Evolutionary conservation across 2,329 filamentous ascomycete species (phyloP).

Genomic region (Aspergillus caelatus): DNA sequence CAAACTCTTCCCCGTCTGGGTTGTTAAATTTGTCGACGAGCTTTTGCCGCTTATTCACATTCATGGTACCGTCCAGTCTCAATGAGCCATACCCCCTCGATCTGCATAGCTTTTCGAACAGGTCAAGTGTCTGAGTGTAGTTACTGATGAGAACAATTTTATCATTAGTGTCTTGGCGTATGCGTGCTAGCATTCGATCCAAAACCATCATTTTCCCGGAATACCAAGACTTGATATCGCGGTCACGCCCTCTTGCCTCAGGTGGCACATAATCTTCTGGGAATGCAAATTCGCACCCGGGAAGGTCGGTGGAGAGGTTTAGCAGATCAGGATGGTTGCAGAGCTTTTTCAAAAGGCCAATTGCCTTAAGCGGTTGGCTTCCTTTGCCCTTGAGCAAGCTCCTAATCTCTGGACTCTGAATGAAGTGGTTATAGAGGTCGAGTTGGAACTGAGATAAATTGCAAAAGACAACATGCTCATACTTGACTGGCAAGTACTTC

Average conservation of each 20-base stretch:
- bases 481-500: slow-evolving; percentile 97
- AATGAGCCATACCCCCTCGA: slow-evolving; percentile 81
- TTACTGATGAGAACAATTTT: slow-evolving; percentile 99
- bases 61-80: slow-evolving; percentile 95
- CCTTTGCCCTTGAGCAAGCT: slow-evolving; percentile 89
- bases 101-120: slow-evolving; percentile 90
- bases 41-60: slow-evolving; percentile 94
- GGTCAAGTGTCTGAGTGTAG: slow-evolving; percentile 92
- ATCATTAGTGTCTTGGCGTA: slow-evolving; percentile 94
- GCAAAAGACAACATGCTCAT: slow-evolving; percentile 99
- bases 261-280: slow-evolving; percentile 88
- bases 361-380: slow-evolving; percentile 93
- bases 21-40: slow-evolving; percentile 98
- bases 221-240: slow-evolving; percentile 93
- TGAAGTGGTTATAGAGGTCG: slow-evolving; percentile 94
- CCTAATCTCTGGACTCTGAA: slow-evolving; percentile 92
- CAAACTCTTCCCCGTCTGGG: slow-evolving; percentile 83
- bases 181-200: slow-evolving; percentile 96
- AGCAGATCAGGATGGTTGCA: slow-evolving; percentile 97
- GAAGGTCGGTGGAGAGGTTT: slow-evolving; percentile 78
- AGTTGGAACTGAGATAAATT: slow-evolving; percentile 90
- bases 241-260: slow-evolving; percentile 82
- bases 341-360: slow-evolving; percentile 94
- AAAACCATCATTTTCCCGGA: slow-evolving; percentile 98
- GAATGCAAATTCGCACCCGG: slow-evolving; percentile 78